Evolutionary conservation across 768 basidiomycete genomes (phyloP).

Genomic region (Erythrobasidium yunnanense): DNA sequence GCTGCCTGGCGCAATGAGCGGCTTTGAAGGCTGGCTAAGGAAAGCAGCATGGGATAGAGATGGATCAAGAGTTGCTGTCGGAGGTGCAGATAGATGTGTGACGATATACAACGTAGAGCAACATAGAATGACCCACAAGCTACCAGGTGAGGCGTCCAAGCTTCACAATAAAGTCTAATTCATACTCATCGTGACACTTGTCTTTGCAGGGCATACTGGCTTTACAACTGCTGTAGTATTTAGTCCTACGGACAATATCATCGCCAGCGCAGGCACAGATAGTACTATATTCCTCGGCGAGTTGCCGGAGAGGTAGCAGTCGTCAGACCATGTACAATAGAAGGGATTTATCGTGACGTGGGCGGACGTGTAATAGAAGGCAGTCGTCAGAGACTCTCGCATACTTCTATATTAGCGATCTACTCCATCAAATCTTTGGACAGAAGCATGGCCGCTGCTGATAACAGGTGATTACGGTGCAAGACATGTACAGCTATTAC

Average conservation of each 20-base stretch:
- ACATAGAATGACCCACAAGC: constrained; percentile 38
- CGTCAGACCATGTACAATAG: too few relatives aligned
- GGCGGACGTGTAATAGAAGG: too few relatives aligned
- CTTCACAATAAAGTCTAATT: not conserved
- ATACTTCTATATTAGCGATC: too few relatives aligned
- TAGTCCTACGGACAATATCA: constrained; percentile 88
- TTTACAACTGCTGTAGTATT: constrained; percentile 93
- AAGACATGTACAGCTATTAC: too few relatives aligned
- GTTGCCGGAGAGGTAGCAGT: constrained; percentile 22
- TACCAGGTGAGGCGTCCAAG: constrained; percentile 19
- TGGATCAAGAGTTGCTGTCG: constrained; percentile 42
- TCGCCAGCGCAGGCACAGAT: constrained; percentile 31
- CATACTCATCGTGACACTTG: not conserved
- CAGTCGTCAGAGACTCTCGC: too few relatives aligned
- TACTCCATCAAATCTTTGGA: too few relatives aligned
- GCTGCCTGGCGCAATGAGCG: constrained; percentile 67
- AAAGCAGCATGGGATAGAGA: constrained; percentile 71
- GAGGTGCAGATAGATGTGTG: constrained; percentile 45
- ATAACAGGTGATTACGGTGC: too few relatives aligned
- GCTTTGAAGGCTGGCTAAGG: constrained; percentile 81
- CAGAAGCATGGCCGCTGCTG: too few relatives aligned
- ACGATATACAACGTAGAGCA: constrained; percentile 43
- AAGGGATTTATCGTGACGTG: too few relatives aligned
- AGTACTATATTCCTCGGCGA: constrained; percentile 36
- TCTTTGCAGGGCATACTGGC: constrained; percentile 89